These are phyloP conservation scores for Pulicaria dysenterica DNA, from an alignment of 129 eudicot species.

Conservation along the genomic window DNA sequence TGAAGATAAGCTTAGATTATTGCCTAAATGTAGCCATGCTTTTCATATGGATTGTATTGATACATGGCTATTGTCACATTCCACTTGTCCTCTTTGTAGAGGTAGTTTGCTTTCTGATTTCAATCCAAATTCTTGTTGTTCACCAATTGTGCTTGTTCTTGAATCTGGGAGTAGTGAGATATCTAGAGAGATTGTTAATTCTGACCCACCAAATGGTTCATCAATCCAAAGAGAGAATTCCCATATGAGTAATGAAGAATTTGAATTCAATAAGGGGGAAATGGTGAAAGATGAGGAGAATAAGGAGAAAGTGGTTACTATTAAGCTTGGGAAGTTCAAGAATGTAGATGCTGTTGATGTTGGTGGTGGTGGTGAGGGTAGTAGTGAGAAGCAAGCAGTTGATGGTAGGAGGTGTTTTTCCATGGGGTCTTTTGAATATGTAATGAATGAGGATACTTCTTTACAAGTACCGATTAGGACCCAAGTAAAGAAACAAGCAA, in stretches of 20 bases:
- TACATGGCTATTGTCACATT: constrained; percentile 85
- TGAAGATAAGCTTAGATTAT: constrained; percentile 69
- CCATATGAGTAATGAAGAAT: constrained; percentile 44
- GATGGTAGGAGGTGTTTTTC: constrained; percentile 82
- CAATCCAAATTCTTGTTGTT: constrained; percentile 30
- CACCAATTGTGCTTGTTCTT: constrained; percentile 52
- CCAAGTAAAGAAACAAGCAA: constrained; percentile 55
- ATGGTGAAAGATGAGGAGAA: constrained; percentile 41
- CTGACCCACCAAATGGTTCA: constrained; percentile 17
- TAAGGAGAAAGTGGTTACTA: constrained; percentile 54
- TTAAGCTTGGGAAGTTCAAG: constrained; percentile 79
- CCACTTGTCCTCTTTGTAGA: constrained; percentile 95
- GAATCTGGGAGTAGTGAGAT: constrained; percentile 40
- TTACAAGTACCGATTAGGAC: constrained; percentile 69
- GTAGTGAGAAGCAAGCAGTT: constrained; percentile 34
- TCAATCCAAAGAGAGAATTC: constrained; percentile 45
- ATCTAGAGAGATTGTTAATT: constrained; percentile 50
- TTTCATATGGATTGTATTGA: constrained; percentile 90
- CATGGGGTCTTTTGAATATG: constrained; percentile 92
- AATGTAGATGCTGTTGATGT: constrained; percentile 52
- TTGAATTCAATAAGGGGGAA: constrained; percentile 24
- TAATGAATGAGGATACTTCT: constrained; percentile 64
- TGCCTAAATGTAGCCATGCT: constrained; percentile 90
- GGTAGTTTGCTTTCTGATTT: constrained; percentile 55
- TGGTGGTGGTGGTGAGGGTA: constrained; percentile 29